Conservation (phyloP, 768 basidiomycete species). For the Tulasnella sp. region DNA sequence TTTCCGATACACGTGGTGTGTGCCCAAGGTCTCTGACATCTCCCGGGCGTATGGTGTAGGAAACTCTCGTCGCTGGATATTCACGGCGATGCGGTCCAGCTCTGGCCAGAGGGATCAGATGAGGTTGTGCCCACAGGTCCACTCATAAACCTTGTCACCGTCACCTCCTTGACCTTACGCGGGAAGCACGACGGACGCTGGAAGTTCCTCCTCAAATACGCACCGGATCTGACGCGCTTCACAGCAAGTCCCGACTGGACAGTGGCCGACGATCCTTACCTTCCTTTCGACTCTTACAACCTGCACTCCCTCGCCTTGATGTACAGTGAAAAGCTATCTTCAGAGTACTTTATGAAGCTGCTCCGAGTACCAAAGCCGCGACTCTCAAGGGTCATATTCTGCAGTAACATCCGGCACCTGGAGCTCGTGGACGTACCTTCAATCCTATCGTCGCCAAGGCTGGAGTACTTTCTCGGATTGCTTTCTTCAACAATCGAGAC, state of each 20-base stretch:
- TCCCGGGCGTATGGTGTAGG: neutral
- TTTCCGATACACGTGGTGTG: neutral
- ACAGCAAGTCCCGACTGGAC: neutral
- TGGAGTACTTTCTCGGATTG: neutral
- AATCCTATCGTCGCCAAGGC: neutral
- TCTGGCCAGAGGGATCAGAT: neutral
- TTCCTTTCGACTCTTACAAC: neutral
- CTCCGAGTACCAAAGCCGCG: neutral
- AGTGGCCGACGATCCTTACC: neutral
- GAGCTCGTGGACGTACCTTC: neutral
- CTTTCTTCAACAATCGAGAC: neutral
- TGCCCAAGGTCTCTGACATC: neutral
- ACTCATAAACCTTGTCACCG: constrained; percentile 7
- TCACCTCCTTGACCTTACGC: neutral
- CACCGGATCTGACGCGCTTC: neutral
- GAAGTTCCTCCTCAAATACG: constrained; percentile 8
- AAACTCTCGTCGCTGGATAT: neutral
- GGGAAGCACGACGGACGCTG: constrained; percentile 6
- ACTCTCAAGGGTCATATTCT: neutral
- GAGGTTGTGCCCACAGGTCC: neutral
- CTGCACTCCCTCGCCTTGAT: neutral
- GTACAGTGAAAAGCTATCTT: neutral
- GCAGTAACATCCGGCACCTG: neutral
- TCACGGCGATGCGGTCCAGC: neutral
- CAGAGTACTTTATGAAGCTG: neutral